phyloP scores from a whole-genome alignment of 179 eudicot genomes.

The Dionaea muscipula region DNA sequence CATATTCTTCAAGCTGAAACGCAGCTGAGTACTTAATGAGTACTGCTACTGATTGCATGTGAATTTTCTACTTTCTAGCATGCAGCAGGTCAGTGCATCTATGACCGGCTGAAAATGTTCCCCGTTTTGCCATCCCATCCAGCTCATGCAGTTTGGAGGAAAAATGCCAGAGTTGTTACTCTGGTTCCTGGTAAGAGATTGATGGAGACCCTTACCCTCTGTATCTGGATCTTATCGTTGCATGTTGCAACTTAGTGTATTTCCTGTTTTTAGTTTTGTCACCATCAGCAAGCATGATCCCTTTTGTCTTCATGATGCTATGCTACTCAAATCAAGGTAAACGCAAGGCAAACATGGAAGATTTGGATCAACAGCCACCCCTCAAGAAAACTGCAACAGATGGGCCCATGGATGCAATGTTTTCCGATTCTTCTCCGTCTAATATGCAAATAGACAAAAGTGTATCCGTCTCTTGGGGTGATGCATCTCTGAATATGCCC shows the following conservation, averaged over 20 bases:
- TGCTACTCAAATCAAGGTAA: slow-evolving; percentile 42
- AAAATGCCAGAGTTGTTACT: slow-evolving; percentile 34
- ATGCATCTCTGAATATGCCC: slow-evolving; percentile 13
- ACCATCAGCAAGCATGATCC: not conserved
- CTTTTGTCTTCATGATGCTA: not conserved
- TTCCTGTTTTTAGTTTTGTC: not conserved
- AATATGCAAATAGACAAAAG: slow-evolving; percentile 13
- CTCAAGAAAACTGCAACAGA: slow-evolving; percentile 40
- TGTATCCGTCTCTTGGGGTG: slow-evolving; percentile 11
- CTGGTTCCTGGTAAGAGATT: slow-evolving; percentile 31
- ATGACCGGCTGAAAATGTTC: slow-evolving; percentile 53
- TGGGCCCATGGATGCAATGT: slow-evolving; percentile 17
- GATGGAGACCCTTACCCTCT: not conserved
- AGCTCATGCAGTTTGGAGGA: slow-evolving; percentile 30
- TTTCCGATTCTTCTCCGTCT: slow-evolving; percentile 14
- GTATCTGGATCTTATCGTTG: not conserved
- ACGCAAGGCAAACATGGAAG: slow-evolving; percentile 47
- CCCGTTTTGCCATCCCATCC: slow-evolving; percentile 50
- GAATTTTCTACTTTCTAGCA: slow-evolving; percentile 25
- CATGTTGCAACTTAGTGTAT: not conserved
- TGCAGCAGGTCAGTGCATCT: slow-evolving; percentile 69
- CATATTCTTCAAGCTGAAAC: too few species aligned
- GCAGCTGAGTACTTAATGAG: too few species aligned
- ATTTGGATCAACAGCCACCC: slow-evolving; percentile 40
- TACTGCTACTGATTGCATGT: not conserved